These are phyloP conservation scores for barley (Hordeum vulgare) DNA, from an alignment of 176 grass and related monocot genomes.

Conservation along the genomic window DNA sequence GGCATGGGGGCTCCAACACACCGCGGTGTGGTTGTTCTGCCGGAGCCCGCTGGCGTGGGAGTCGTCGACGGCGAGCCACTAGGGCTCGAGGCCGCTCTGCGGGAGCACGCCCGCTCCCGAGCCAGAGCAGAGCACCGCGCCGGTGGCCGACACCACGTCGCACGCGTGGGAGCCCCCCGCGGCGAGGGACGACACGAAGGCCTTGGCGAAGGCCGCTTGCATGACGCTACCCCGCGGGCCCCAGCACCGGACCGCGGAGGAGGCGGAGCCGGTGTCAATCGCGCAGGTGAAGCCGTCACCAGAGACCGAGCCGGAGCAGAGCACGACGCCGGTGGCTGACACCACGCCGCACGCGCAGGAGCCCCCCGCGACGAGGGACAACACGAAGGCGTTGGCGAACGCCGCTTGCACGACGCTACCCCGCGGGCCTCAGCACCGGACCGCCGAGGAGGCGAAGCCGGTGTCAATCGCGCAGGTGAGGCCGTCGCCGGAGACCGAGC, in stretches of 20 bases:
- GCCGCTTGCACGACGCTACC: constrained; percentile 7
- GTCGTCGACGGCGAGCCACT: constrained; percentile 52
- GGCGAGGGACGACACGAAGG: constrained; percentile 26
- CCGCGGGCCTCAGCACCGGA: constrained; percentile 55
- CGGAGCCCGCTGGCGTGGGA: constrained; percentile 57
- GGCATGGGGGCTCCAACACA: constrained; percentile 85
- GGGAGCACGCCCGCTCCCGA: neutral
- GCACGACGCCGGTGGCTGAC: neutral
- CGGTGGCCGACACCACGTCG: constrained; percentile 15
- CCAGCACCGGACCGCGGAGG: constrained; percentile 53
- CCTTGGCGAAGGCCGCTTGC: constrained; percentile 26
- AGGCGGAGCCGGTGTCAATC: constrained; percentile 2
- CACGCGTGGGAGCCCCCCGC: constrained; percentile 49
- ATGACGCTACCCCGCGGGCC: constrained; percentile 25
- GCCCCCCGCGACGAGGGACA: constrained; percentile 42
- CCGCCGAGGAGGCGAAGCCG: constrained; percentile 7
- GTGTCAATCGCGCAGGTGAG: constrained; percentile 60
- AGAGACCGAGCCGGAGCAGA: constrained; percentile 53
- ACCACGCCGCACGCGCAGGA: constrained; percentile 42
- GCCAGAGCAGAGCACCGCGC: constrained; percentile 28
- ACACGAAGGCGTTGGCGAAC: constrained; percentile 30
- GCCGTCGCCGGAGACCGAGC: constrained; percentile 56
- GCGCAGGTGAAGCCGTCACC: constrained; percentile 68
- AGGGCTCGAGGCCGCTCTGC: constrained; percentile 14
- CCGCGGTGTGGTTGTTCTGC: constrained; percentile 33